These are phyloP conservation scores for Nothomitra cinnamomea DNA, from an alignment of 2,329 filamentous ascomycete genomes.

Conservation along the genomic window DNA sequence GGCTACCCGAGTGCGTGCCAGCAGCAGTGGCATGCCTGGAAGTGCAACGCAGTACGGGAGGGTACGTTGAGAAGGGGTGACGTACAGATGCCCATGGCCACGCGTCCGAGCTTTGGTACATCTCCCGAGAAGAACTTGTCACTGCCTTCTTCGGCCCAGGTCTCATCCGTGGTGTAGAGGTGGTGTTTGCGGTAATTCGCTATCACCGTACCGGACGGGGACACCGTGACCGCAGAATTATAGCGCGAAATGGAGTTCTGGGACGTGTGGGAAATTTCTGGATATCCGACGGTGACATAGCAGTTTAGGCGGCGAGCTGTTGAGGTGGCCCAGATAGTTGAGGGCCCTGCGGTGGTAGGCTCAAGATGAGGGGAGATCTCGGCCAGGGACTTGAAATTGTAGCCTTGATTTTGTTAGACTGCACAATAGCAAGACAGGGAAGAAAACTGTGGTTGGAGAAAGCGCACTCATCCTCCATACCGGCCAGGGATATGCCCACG, in stretches of 20 bases:
- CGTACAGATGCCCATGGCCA: constrained; percentile 43
- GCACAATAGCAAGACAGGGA: background rate
- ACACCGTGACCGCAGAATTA: constrained; percentile 41
- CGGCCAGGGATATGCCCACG: constrained; percentile 5
- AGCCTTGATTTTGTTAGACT: constrained; percentile 33
- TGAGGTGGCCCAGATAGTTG: constrained; percentile 52
- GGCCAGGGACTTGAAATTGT: constrained; percentile 56
- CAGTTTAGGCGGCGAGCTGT: constrained; percentile 50
- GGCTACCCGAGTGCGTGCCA: background rate
- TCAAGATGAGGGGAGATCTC: constrained; percentile 57
- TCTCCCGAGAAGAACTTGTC: constrained; percentile 16
- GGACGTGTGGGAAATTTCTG: constrained; percentile 32
- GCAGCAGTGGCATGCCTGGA: background rate
- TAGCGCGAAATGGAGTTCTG: constrained; percentile 24
- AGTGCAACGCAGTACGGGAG: background rate
- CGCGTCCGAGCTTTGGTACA: constrained; percentile 28
- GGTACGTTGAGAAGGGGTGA: constrained; percentile 13
- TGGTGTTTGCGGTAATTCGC: constrained; percentile 46
- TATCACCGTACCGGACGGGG: constrained; percentile 34
- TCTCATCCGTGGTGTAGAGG: constrained; percentile 50
- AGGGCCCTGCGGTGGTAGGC: constrained; percentile 44
- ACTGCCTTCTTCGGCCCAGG: constrained; percentile 39
- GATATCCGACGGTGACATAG: constrained; percentile 55
- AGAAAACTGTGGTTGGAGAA: background rate
- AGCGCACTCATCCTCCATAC: constrained; percentile 2